These are phyloP conservation scores for Hyaloperonospora brassicae DNA, from an alignment of 352 stramenopile species.

Conservation along the genomic window DNA sequence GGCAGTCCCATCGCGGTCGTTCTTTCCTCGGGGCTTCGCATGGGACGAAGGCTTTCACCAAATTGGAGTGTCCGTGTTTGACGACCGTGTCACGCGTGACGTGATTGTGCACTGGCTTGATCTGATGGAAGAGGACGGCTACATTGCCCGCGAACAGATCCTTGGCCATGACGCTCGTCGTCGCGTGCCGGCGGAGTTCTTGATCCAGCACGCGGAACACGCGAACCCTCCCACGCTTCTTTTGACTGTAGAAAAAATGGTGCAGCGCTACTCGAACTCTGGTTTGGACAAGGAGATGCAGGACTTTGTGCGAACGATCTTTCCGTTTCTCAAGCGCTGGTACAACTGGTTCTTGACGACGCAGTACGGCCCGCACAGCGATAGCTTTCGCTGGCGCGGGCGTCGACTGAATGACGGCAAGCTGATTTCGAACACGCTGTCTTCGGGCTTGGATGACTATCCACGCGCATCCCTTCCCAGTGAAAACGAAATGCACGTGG, in stretches of 20 bases:
- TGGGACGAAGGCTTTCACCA: slow-evolving; percentile 95
- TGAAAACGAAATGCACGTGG: slow-evolving; percentile 83
- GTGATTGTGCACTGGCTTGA: slow-evolving; percentile 85
- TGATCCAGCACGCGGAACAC: slow-evolving; percentile 86
- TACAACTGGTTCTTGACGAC: slow-evolving; percentile 71
- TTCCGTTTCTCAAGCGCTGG: slow-evolving; percentile 69
- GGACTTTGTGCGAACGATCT: slow-evolving; percentile 39
- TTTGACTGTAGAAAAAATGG: slow-evolving; percentile 74
- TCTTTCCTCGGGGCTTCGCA: slow-evolving; percentile 90
- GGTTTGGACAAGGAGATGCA: slow-evolving; percentile 20
- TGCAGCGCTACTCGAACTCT: slow-evolving; percentile 26
- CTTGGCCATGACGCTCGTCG: slow-evolving; percentile 51
- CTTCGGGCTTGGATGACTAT: slow-evolving; percentile 91
- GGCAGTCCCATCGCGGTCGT: slow-evolving; percentile 86
- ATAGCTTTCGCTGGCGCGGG: slow-evolving; percentile 79
- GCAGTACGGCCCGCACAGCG: slow-evolving; percentile 36
- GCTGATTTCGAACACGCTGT: slow-evolving; percentile 86
- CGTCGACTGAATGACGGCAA: slow-evolving; percentile 58
- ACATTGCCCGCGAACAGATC: slow-evolving; percentile 91
- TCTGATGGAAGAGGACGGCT: slow-evolving; percentile 82
- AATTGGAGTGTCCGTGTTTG: slow-evolving; percentile 73
- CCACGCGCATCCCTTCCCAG: slow-evolving; percentile 68
- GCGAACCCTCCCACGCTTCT: slow-evolving; percentile 90
- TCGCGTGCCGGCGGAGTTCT: slow-evolving; percentile 83
- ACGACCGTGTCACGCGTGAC: slow-evolving; percentile 61